Conservation (phyloP, 768 basidiomycete species). For the Pisolithus marmoratus region DNA sequence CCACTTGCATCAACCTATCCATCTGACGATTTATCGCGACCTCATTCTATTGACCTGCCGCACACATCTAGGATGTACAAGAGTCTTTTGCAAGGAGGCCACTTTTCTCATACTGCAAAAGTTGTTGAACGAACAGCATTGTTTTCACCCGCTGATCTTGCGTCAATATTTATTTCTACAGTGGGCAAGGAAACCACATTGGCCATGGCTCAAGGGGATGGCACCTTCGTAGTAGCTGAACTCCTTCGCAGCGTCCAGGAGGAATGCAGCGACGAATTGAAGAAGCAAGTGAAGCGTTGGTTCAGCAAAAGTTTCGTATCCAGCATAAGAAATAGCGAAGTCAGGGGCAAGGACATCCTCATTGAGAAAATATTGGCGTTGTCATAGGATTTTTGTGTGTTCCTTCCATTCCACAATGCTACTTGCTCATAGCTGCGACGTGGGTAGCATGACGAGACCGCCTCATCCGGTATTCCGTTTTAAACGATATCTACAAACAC, state of each 20-base stretch:
- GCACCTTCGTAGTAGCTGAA: constrained; percentile 73
- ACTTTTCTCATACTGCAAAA: constrained; percentile 63
- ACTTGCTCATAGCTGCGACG: background rate
- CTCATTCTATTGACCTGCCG: constrained; percentile 75
- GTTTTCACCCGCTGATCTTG: constrained; percentile 61
- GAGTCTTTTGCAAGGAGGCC: constrained; percentile 84
- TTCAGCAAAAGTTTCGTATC: constrained; percentile 46
- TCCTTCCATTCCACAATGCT: background rate
- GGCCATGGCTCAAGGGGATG: constrained; percentile 55
- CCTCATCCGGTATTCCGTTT: background rate
- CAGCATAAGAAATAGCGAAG: constrained; percentile 46
- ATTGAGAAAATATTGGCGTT: constrained; percentile 47
- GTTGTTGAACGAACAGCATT: constrained; percentile 44
- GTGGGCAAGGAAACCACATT: constrained; percentile 49
- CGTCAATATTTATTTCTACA: constrained; percentile 45
- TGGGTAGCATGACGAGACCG: background rate
- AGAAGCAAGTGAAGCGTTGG: constrained; percentile 48
- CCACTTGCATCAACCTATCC: constrained; percentile 55
- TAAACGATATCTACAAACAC: background rate
- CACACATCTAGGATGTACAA: constrained; percentile 86
- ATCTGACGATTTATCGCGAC: constrained; percentile 38
- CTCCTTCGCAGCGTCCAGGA: constrained; percentile 54
- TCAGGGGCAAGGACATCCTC: constrained; percentile 69
- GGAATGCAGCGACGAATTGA: constrained; percentile 35
- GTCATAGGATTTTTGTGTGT: background rate